A percentile compares a stretch with the other conserved stretches of the same genome.
Conservation (phyloP, 306 rosid genomes). For the Medicago truncatula region MtrunA17r5.0-ANR NC_053046.1:34453001-34453500, state of each 20-base stretch:
- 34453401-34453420: conserved; percentile 58
- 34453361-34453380: conserved; percentile 14
- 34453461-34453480: conserved; percentile 78
- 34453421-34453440: conserved; percentile 68
- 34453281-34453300: conserved; percentile 1
- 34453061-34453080: conserved; percentile 30
- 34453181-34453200: conserved; percentile 22
- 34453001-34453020: conserved; percentile 10
- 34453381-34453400: conserved; percentile 63
- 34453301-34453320: conserved; percentile 26
- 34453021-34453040: conserved; percentile 24
- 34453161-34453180: conserved; percentile 69
- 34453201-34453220: conserved; percentile 24
- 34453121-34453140: conserved; percentile 56
- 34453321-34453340: neutral
- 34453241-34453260: conserved; percentile 22
- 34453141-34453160: conserved; percentile 62
- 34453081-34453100: conserved; percentile 34
- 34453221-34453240: conserved; percentile 34
- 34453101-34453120: conserved; percentile 44
- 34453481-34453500: conserved; percentile 77
- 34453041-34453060: neutral
- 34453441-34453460: conserved; percentile 57
- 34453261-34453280: neutral
- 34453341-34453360: conserved; percentile 12